Evolutionary conservation across 257 asterid species (phyloP), one percentile per base, ranked within the genome.

Genomic region (Oldenlandia corymbosa): DNA sequence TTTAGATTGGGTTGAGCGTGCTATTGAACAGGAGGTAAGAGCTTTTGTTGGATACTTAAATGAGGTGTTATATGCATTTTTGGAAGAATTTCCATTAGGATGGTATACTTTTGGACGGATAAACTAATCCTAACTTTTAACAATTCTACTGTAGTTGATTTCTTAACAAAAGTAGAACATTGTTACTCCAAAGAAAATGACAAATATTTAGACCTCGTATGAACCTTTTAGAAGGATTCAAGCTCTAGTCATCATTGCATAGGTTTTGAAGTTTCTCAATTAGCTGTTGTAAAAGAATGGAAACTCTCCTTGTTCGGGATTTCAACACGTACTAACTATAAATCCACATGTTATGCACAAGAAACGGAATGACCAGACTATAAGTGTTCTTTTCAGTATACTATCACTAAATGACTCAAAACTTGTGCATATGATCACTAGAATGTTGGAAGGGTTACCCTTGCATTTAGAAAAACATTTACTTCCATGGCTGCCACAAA

Each of bases 1-100:
- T 64, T 74, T 82, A 65, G 83, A 81, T 71, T 92, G 99, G 99
- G 94, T 88, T 73, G 96, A 87, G 76, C 91, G 99, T 65, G 97
- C 89, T 68, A 73, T 89, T 73, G 89, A 85, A 64, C 97, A 89
- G 72, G 99, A 92, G 97, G 99, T 92, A 80, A 67, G 69, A 17
- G 64, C 66, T 69, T 24, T 9, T 13, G 0, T 43, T 43, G n/a
- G 48, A 14, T 14, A 43, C 12, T 43, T 34, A 4, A 34, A 4
- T 34, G 39, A 34, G n/a, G n/a, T n/a, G n/a, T n/a, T 9, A 34
- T 34, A 34, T 34, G 39, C 9, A 34, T 34, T 34, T 34, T 34
- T 34, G 39, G 39, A 34, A 34, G n/a, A 34, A 9, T 34, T 34
- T 34, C 39, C 48, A 43, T 43, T 43, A 43, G 48, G 48, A 5